phyloP scores from a whole-genome alignment of 2,329 filamentous ascomycete species.

The Trematosphaeria pertusa region DNA sequence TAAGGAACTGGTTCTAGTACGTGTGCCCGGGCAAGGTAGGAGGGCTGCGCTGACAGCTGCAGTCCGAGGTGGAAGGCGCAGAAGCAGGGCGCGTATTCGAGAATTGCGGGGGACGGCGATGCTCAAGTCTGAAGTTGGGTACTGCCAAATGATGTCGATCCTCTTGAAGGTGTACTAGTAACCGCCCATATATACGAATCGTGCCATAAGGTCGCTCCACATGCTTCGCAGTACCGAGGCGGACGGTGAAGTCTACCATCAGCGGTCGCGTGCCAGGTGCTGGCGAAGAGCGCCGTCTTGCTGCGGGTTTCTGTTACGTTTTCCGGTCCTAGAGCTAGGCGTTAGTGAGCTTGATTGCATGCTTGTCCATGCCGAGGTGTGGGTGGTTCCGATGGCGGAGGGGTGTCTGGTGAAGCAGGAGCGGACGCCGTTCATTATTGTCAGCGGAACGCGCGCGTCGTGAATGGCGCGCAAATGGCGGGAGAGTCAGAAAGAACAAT shows the following conservation, averaged over 20 bases:
- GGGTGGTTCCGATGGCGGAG: conserved; percentile 31
- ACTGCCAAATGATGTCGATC: neutral
- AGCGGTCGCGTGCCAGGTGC: too few relatives aligned
- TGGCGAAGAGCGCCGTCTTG: too few relatives aligned
- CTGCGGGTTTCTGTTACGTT: conserved; percentile 36
- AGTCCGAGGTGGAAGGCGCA: conserved; percentile 35
- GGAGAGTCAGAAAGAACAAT: too few relatives aligned
- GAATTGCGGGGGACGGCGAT: conserved; percentile 18
- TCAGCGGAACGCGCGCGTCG: too few relatives aligned
- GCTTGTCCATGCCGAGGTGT: conserved; percentile 11
- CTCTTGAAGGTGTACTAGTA: too few relatives aligned
- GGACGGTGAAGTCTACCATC: too few relatives aligned
- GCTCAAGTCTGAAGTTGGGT: conserved; percentile 3
- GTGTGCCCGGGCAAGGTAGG: neutral
- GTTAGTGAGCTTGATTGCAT: conserved; percentile 33
- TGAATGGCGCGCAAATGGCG: too few relatives aligned
- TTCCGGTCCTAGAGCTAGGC: conserved; percentile 10
- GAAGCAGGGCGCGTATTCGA: conserved; percentile 25
- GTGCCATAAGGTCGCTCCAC: too few relatives aligned
- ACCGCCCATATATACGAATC: too few relatives aligned
- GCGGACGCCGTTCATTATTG: too few relatives aligned
- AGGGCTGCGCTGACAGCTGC: conserved; percentile 26
- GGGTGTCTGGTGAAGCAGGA: too few relatives aligned
- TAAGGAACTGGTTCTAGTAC: conserved; percentile 54
- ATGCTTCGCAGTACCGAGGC: too few relatives aligned